Evolutionary conservation across 257 asterid species (phyloP).

Genomic region (Plantago major): DNA sequence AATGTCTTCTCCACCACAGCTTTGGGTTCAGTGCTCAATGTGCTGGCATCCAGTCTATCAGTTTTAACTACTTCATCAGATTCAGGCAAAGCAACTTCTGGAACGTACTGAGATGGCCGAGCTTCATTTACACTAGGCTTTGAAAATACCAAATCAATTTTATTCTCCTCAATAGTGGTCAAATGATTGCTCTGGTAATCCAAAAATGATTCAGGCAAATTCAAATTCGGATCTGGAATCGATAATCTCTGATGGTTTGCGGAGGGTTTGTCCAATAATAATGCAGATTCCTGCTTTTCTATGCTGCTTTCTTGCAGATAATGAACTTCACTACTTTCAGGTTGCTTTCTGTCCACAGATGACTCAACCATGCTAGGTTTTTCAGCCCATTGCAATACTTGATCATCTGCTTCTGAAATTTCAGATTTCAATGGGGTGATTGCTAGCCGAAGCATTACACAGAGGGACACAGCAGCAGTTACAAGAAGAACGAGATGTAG

Average conservation of each 20-base stretch:
- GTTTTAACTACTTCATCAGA: slow-evolving; percentile 33
- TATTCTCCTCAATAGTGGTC: slow-evolving; percentile 47
- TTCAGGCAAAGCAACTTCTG: slow-evolving; percentile 27
- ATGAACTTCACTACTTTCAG: slow-evolving; percentile 31
- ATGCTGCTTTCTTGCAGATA: slow-evolving; percentile 34
- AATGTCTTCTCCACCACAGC: slow-evolving; percentile 44
- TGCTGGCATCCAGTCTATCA: slow-evolving; percentile 29
- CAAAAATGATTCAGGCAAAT: slow-evolving; percentile 55
- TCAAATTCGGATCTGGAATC: slow-evolving; percentile 31
- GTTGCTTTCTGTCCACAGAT: slow-evolving; percentile 29
- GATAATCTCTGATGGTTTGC: slow-evolving; percentile 32
- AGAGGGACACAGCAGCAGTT: slow-evolving; percentile 52
- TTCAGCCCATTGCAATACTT: slow-evolving; percentile 42
- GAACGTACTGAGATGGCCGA: slow-evolving; percentile 28
- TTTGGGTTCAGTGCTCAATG: slow-evolving; percentile 27
- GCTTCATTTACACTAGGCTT: slow-evolving; percentile 25
- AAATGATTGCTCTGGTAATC: slow-evolving; percentile 41
- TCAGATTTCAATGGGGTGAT: slow-evolving; percentile 86
- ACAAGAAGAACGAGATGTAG: slow-evolving; percentile 62
- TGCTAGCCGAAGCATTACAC: slow-evolving; percentile 80
- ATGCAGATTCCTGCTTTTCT: slow-evolving; percentile 34
- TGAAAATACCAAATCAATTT: slow-evolving; percentile 36
- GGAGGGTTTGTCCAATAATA: slow-evolving; percentile 32
- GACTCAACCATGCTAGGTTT: slow-evolving; percentile 25
- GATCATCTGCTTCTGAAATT: slow-evolving; percentile 43